These are phyloP conservation scores for Wickerhamiella bombiphila DNA, from an alignment of 805 yeast species.

Conservation along the genomic window DNA sequence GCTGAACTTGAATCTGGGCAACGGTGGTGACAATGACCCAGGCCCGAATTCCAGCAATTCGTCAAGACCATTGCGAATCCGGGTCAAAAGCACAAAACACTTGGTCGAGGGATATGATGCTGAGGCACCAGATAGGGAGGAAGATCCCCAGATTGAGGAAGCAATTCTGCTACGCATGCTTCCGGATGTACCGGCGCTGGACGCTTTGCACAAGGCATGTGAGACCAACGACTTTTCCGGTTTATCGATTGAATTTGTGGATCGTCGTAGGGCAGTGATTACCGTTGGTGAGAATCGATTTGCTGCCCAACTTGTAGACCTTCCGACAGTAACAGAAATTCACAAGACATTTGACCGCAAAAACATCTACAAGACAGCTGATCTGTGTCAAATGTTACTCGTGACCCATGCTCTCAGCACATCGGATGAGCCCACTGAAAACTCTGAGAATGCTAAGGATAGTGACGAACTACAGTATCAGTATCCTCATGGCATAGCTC, in stretches of 20 bases:
- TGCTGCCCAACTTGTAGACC: slow-evolving; percentile 73
- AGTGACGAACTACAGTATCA: slow-evolving; percentile 12
- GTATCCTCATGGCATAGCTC: slow-evolving; percentile 66
- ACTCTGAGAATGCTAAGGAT: slow-evolving; percentile 6
- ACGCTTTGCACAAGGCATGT: slow-evolving; percentile 57
- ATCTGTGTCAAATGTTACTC: slow-evolving; percentile 69
- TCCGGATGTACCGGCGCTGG: slow-evolving; percentile 45
- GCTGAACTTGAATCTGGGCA: slow-evolving; percentile 10
- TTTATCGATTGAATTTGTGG: slow-evolving; percentile 68
- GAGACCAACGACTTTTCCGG: slow-evolving; percentile 53
- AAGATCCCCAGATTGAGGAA: slow-evolving; percentile 83
- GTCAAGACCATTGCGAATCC: slow-evolving; percentile 32
- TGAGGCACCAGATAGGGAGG: slow-evolving; percentile 91
- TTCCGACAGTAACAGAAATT: slow-evolving; percentile 78
- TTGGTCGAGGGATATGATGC: slow-evolving; percentile 96
- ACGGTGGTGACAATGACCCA: too few species aligned
- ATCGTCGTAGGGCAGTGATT: slow-evolving; percentile 63
- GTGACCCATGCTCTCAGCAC: slow-evolving; percentile 43
- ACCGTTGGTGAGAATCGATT: slow-evolving; percentile 54
- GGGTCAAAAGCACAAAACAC: slow-evolving; percentile 46
- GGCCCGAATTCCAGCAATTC: too few species aligned
- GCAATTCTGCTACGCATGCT: slow-evolving; percentile 65
- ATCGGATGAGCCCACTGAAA: slow-evolving; percentile 4
- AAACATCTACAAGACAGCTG: slow-evolving; percentile 74
- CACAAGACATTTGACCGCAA: slow-evolving; percentile 82